These are phyloP conservation scores for Colletotrichum sp. DNA, from an alignment of 2,329 filamentous ascomycete species.

Conservation along the genomic window DNA sequence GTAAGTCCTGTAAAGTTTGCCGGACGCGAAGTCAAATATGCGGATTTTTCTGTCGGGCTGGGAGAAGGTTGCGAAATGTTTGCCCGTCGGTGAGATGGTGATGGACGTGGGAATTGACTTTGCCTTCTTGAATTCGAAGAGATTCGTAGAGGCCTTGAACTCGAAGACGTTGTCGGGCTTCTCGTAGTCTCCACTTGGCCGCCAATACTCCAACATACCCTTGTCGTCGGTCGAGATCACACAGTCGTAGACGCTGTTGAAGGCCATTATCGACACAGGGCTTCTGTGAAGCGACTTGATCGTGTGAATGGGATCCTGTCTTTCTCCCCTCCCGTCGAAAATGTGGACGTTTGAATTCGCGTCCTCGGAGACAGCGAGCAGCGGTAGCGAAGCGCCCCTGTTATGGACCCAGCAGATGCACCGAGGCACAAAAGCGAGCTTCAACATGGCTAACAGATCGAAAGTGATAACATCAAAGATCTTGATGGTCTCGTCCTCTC, in stretches of 20 bases:
- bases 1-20: conserved; percentile 89
- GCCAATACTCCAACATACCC: conserved; percentile 98
- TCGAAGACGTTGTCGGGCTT: conserved; percentile 92
- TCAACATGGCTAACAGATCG: conserved; percentile 82
- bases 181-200: conserved; percentile 78
- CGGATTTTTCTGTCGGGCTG: conserved; percentile 93
- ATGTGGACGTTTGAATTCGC: conserved; percentile 76
- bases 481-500: conserved; percentile 78
- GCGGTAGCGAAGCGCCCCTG: conserved; percentile 83
- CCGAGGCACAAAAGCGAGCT: conserved; percentile 76
- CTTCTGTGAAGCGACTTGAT: conserved; percentile 81
- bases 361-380: conserved; percentile 83
- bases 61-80: conserved; percentile 87
- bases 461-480: conserved; percentile 87
- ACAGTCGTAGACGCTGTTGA: conserved; percentile 88
- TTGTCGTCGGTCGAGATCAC: conserved; percentile 87
- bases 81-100: conserved; percentile 83
- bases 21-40: conserved; percentile 89
- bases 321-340: conserved; percentile 90
- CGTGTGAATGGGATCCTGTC: conserved; percentile 75
- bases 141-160: conserved; percentile 90
- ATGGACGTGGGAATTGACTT: conserved; percentile 85
- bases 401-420: conserved; percentile 92
- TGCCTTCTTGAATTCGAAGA: conserved; percentile 97
- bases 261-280: conserved; percentile 84